Base-by-base conservation (phyloP, 768 basidiomycete species). In the Hebeloma cylindrosporum region DNA sequence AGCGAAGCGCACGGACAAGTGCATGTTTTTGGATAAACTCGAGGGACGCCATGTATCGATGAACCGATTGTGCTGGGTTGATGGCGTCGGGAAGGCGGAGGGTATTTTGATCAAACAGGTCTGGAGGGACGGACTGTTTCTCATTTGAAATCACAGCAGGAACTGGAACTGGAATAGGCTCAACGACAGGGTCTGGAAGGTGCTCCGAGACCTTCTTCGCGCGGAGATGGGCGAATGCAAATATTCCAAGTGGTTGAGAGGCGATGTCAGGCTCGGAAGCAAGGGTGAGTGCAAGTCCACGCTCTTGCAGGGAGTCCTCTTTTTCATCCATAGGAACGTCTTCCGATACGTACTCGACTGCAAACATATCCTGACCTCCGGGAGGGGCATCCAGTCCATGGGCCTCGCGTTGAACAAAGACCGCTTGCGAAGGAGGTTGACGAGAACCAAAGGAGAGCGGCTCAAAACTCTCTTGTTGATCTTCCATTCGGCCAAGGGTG, bases 31-130 rank as follows among this genome's bases (percentile, higher is more conserved):
- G 88, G 5, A 90, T 69, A 14, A 88, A 51, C 21, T 79, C 70
- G 48, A 89, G 59, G 21, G 85, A 89, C 11, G 78, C 79, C 64
- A 91, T 69, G 56, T 90, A 91, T 20, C 72, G 74, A 59, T 89
- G 86, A 13, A 57, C 33, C 14, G 57, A 59, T 9, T 47, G 40
- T n/a, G 75, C 70, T 25, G 52, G 47, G 9, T 40, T 37, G 61
- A 64, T 56, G 10, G 53, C 38, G 4, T 62, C 49, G 5, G 75
- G 73, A 30, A 77, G 59, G 28, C 58, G 58, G 21, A 83, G 58
- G 11, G 82, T 82, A 47, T 70, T 67, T 27, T 56, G 46, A 39
- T 73, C 71, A 37, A 68, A 64, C 11, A 82, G 49, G 25, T 73
- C 72, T 27, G 60, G 53, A 7, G 79, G 77, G 14, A 67, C 52